These are phyloP conservation scores for Fusarium sp. DNA, from an alignment of 2,329 filamentous ascomycete genomes.

Conservation along the genomic window DNA sequence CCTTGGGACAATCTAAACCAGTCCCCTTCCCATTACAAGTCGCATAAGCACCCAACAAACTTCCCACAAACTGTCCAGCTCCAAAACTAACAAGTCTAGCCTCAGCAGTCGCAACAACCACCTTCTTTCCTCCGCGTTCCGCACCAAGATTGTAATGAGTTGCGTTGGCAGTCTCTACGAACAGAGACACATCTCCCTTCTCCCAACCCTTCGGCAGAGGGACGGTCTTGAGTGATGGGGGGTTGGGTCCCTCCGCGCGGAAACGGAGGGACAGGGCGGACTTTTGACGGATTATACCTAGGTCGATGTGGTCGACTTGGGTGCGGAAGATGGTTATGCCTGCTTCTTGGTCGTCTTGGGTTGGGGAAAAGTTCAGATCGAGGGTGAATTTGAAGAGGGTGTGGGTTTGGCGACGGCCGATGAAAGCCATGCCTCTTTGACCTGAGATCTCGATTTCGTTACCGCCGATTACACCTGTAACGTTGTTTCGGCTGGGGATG, in stretches of 20 bases:
- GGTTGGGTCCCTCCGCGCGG: conserved; percentile 4
- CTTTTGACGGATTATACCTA: conserved; percentile 16
- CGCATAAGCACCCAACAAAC: conserved; percentile 25
- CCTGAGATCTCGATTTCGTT: conserved; percentile 18
- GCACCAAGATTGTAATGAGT: conserved; percentile 28
- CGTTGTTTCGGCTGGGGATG: conserved; percentile 16
- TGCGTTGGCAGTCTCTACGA: conserved; percentile 10
- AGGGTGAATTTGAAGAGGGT: conserved; percentile 25
- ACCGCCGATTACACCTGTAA: neutral
- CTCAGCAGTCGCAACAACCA: conserved; percentile 7
- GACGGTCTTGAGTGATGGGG: neutral
- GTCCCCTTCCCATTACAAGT: conserved; percentile 27
- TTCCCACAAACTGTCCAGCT: conserved; percentile 14
- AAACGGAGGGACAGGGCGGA: conserved; percentile 11
- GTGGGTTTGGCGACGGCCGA: conserved; percentile 23
- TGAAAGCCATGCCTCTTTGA: conserved; percentile 20
- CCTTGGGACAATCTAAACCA: conserved; percentile 11
- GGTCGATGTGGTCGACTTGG: conserved; percentile 32
- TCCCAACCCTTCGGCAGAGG: conserved; percentile 23
- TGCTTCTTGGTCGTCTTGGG: conserved; percentile 9
- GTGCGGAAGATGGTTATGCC: conserved; percentile 27
- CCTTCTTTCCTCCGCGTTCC: neutral
- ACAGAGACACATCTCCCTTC: neutral
- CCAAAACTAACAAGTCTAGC: conserved; percentile 27
- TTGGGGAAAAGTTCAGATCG: conserved; percentile 16